Conservation (phyloP, 2,329 filamentous ascomycete species). For the Alternaria dauci region DNA sequence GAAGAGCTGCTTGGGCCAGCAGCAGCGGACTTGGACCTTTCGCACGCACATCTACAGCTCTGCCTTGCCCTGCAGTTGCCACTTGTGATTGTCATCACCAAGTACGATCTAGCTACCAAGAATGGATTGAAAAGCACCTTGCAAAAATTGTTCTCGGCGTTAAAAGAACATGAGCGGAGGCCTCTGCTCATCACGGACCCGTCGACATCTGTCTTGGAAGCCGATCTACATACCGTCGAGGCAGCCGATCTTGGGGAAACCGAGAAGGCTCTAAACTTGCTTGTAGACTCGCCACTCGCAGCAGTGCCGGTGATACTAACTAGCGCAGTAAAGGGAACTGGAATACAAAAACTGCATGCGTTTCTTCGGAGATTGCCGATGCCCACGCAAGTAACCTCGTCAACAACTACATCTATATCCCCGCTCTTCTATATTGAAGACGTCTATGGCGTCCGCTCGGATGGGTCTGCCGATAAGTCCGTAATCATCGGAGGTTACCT, state of each 20-base stretch:
- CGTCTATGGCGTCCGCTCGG: conserved; percentile 72
- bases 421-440: conserved; percentile 91
- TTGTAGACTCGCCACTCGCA: conserved; percentile 56
- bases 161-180: conserved; percentile 78
- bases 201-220: conserved; percentile 38
- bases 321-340: conserved; percentile 83
- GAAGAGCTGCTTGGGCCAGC: conserved; percentile 62
- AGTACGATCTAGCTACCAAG: conserved; percentile 85
- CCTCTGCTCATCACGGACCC: conserved; percentile 71
- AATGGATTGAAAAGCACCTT: conserved; percentile 73
- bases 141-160: conserved; percentile 74
- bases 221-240: conserved; percentile 64
- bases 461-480: conserved; percentile 22
- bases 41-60: conserved; percentile 81
- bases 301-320: conserved; percentile 87
- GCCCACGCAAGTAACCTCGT: conserved; percentile 54
- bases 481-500: conserved; percentile 86
- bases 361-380: conserved; percentile 76
- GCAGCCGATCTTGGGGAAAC: conserved; percentile 66
- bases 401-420: conserved; percentile 57
- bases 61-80: conserved; percentile 83
- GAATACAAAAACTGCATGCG: conserved; percentile 82
- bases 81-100: conserved; percentile 85
- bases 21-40: conserved; percentile 71
- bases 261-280: conserved; percentile 61